phyloP scores from a whole-genome alignment of 1,139 yeast genomes.

The Kurtzmaniella natalensis region DNA sequence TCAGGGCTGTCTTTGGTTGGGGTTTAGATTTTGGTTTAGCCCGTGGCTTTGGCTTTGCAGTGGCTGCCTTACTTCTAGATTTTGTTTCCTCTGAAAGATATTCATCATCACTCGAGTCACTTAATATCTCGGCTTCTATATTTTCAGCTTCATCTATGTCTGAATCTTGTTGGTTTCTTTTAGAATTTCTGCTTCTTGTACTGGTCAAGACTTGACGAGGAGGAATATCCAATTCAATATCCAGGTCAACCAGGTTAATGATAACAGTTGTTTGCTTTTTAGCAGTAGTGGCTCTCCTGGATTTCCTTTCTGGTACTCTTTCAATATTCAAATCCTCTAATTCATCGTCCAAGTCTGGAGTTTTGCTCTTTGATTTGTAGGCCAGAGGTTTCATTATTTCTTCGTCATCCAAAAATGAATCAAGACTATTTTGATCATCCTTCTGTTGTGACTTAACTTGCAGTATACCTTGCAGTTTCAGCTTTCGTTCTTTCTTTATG shows the following conservation, averaged over 20 bases:
- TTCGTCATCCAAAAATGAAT: neutral
- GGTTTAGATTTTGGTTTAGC: neutral
- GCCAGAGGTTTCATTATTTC: neutral
- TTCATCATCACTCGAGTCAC: neutral
- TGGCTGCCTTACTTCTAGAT: neutral
- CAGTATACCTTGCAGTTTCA: neutral
- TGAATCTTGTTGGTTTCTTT: neutral
- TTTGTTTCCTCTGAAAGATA: neutral
- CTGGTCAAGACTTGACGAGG: slow-evolving; percentile 1
- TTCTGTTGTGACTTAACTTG: too few relatives aligned
- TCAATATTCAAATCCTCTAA: neutral
- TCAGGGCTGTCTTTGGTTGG: neutral
- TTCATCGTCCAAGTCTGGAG: neutral
- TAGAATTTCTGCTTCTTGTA: neutral
- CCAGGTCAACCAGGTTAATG: neutral
- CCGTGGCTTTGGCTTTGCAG: neutral
- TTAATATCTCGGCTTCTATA: neutral
- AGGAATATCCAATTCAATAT: neutral
- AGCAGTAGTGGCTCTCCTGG: neutral
- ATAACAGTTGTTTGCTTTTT: neutral
- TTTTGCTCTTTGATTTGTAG: neutral
- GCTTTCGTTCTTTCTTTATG: slow-evolving; percentile 16
- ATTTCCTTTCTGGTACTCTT: neutral
- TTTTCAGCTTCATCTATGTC: neutral
- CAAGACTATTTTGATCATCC: neutral